Base-by-base conservation (phyloP, 352 stramenopile species). In the Phytophthora capsici region DNA sequence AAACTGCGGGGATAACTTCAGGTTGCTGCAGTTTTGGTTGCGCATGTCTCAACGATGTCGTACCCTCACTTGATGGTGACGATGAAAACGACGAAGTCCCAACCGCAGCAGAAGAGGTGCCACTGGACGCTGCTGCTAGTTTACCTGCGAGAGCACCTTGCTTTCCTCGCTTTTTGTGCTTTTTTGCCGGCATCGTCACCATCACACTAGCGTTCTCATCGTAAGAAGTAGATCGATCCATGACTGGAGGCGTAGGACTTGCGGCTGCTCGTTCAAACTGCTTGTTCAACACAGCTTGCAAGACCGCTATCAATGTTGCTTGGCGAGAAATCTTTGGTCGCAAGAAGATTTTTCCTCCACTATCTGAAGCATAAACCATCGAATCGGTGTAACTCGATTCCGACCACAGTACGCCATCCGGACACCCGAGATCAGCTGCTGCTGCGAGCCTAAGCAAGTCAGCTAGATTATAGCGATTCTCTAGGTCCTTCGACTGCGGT, bases 361-460 rank as follows among this genome's bases (percentile, higher is more conserved):
- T 61, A 20, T 77, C 62, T 34, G 43, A 17, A 1, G 54, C 13
- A 8, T n/a, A 32, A 10, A 46, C 51, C 25, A 43, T 23, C 45
- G 48, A 53, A 53, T 75, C 67, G 9, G 12, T 23, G 2, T 37
- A 57, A n/a, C 61, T 54, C n/a, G 59, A 72, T 12, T 78, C 69
- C 23, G 61, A 65, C 2, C 46, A 60, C 28, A 86, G 53, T 5
- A 75, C 44, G 28, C 77, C 71, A n/a, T 77, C 68, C 40, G 82
- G 76, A 14, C 67, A 87, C 10, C 82, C 80, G 6, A 91, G 67
- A 46, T 91, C 80, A 36, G 80, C 76, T 32, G 65, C 64, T 8
- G 78, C 76, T 13, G 78, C 82, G 28, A 91, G 76, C 23, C 71
- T 71, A 9, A 89, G 71, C 48, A 90, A 55, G 37, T 90, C 80